phyloP scores from a whole-genome alignment of 2,329 filamentous ascomycete species.

The Elsinoe arachidis region DNA sequence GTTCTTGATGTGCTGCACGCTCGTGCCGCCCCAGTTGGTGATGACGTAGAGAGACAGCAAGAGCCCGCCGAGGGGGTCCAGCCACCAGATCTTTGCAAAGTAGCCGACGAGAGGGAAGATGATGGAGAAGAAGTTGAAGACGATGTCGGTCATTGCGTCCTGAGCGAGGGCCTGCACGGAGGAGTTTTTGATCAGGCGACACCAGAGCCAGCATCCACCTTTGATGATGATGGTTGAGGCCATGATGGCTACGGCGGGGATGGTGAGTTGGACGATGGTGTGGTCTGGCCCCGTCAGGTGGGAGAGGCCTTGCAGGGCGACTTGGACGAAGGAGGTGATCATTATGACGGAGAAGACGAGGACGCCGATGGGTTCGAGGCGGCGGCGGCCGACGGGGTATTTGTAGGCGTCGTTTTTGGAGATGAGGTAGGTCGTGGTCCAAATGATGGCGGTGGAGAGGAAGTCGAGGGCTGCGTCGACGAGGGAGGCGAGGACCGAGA shows the following conservation, averaged over 20 bases:
- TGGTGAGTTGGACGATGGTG: conserved; percentile 61
- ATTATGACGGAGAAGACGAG: conserved; percentile 78
- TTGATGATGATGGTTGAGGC: conserved; percentile 72
- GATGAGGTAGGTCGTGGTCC: conserved; percentile 67
- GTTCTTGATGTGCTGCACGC: conserved; percentile 68
- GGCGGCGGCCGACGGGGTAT: conserved; percentile 68
- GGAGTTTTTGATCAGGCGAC: conserved; percentile 74
- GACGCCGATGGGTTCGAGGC: conserved; percentile 70
- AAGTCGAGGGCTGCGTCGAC: conserved; percentile 77
- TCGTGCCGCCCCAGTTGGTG: conserved; percentile 67
- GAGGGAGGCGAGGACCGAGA: conserved; percentile 70
- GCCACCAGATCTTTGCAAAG: conserved; percentile 72
- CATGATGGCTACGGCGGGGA: conserved; percentile 73
- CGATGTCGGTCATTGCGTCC: conserved; percentile 64
- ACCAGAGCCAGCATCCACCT: conserved; percentile 77
- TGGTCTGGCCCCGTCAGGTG: conserved; percentile 54
- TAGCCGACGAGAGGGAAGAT: conserved; percentile 75
- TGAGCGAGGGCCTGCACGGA: conserved; percentile 72
- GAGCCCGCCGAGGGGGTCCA: conserved; percentile 71
- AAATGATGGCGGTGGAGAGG: conserved; percentile 71
- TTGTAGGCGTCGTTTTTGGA: conserved; percentile 63
- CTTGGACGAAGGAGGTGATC: conserved; percentile 76
- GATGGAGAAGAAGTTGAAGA: conserved; percentile 86
- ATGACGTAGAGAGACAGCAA: conserved; percentile 73
- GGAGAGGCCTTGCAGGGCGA: conserved; percentile 60